Conservation (phyloP, 78 protist genomes). For the Neovahlkampfia damariscottae region DNA sequence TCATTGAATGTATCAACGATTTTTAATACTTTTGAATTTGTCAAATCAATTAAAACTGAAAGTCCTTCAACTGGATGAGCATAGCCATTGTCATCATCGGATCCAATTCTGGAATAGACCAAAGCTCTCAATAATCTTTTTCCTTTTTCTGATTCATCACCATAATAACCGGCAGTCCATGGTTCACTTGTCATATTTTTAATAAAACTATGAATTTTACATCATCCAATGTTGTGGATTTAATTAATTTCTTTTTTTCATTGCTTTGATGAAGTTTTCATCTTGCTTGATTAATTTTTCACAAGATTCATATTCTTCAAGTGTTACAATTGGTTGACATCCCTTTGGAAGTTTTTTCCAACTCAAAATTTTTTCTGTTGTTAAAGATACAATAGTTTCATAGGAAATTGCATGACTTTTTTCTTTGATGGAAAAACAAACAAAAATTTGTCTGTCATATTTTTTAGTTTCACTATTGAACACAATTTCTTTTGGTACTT, state of each 20-base stretch:
- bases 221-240: background rate
- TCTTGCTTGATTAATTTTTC: background rate
- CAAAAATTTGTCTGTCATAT: too few relatives aligned
- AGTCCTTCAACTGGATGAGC: constrained; percentile 15
- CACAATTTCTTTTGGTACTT: too few relatives aligned
- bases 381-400: background rate
- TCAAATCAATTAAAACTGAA: constrained; percentile 9
- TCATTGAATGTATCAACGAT: background rate
- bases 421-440: too few relatives aligned
- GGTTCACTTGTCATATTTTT: too few relatives aligned
- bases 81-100: constrained; percentile 16
- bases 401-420: too few relatives aligned
- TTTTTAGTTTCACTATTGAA: too few relatives aligned
- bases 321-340: background rate
- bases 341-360: background rate
- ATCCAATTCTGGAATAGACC: background rate
- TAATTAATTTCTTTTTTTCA: background rate
- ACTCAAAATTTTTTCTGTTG: background rate
- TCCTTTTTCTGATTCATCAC: background rate
- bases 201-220: too few relatives aligned
- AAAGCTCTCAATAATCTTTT: background rate
- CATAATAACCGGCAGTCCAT: constrained; percentile 1
- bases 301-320: background rate
- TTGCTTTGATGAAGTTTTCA: background rate
- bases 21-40: background rate